These are phyloP conservation scores for Chaetomium globosum DNA, from an alignment of 2,329 filamentous ascomycete genomes.

Conservation along the genomic window DNA sequence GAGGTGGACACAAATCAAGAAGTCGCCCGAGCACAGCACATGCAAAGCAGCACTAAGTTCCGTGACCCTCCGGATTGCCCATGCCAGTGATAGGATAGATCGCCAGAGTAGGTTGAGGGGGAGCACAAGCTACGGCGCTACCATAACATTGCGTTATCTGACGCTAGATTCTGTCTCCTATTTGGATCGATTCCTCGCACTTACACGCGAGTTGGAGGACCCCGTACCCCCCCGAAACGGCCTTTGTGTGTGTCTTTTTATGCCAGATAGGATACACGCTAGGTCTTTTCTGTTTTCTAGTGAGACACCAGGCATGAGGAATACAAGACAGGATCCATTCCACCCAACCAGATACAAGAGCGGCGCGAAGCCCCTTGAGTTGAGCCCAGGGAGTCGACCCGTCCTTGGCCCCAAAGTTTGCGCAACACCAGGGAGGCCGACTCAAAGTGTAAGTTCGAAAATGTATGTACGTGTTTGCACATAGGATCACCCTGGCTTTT, in stretches of 20 bases:
- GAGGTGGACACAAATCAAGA: slow-evolving; percentile 3
- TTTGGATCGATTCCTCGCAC: slow-evolving; percentile 5
- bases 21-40: not conserved
- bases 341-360: not conserved
- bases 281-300: not conserved
- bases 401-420: not conserved
- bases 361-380: not conserved
- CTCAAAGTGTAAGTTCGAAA: slow-evolving; percentile 1
- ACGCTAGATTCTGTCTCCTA: slow-evolving; percentile 30
- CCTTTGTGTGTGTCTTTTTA: slow-evolving; percentile 19
- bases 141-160: slow-evolving; percentile 25
- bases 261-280: slow-evolving; percentile 1
- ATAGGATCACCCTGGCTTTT: not conserved
- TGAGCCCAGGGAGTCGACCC: not conserved
- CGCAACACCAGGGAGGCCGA: slow-evolving; percentile 4
- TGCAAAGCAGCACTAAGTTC: not conserved
- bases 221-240: slow-evolving; percentile 2
- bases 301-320: not conserved
- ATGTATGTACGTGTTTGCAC: slow-evolving; percentile 14
- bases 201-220: slow-evolving; percentile 7
- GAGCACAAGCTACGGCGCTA: slow-evolving; percentile 9
- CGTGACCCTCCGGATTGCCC: not conserved
- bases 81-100: slow-evolving; percentile 15
- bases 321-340: not conserved
- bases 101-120: not conserved